Percentiles rank a stretch among this genome's conserved stretches.
These are phyloP conservation scores for Ascodesmis nigricans DNA, from an alignment of 495 filamentous ascomycete genomes.

Conservation along the genomic window DNA sequence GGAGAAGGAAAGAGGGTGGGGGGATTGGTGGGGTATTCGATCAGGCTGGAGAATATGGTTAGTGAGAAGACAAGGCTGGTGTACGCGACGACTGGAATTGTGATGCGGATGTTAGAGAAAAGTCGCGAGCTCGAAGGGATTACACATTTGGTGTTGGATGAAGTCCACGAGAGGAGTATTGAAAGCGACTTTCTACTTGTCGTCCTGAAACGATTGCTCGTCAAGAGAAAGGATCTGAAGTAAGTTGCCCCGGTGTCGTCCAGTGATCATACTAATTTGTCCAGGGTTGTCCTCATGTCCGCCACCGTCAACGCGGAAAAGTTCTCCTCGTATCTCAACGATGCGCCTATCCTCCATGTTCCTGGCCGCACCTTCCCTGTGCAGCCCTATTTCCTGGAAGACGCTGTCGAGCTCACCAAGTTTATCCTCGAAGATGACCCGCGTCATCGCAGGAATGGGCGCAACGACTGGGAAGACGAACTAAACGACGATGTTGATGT, in stretches of 20 bases:
- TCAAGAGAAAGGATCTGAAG: conserved; percentile 46
- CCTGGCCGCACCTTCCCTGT: conserved; percentile 90
- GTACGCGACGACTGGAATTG: conserved; percentile 74
- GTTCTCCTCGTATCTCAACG: conserved; percentile 68
- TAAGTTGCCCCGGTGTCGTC: conserved; percentile 5
- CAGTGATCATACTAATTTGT: conserved; percentile 1
- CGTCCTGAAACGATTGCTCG: conserved; percentile 59
- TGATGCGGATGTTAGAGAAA: conserved; percentile 88
- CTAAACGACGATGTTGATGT: conserved; percentile 27
- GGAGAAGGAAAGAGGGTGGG: conserved; percentile 74
- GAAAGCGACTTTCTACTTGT: conserved; percentile 90
- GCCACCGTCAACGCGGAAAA: conserved; percentile 80
- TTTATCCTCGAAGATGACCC: conserved; percentile 36
- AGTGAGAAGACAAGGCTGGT: conserved; percentile 57
- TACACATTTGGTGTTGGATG: conserved; percentile 80
- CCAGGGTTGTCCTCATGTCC: conserved; percentile 73
- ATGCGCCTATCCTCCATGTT: conserved; percentile 66
- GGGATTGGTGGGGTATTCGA: conserved; percentile 80
- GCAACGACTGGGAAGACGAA: conserved; percentile 34
- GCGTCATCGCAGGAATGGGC: conserved; percentile 24
- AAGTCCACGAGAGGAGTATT: conserved; percentile 85
- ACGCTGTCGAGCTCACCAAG: conserved; percentile 64
- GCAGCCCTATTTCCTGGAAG: conserved; percentile 65
- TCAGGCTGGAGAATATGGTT: conserved; percentile 74
- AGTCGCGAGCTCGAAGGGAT: conserved; percentile 67